Base-by-base conservation (phyloP, 2,329 filamentous ascomycete species). In the Zymoseptoria pseudotritici region DNA sequence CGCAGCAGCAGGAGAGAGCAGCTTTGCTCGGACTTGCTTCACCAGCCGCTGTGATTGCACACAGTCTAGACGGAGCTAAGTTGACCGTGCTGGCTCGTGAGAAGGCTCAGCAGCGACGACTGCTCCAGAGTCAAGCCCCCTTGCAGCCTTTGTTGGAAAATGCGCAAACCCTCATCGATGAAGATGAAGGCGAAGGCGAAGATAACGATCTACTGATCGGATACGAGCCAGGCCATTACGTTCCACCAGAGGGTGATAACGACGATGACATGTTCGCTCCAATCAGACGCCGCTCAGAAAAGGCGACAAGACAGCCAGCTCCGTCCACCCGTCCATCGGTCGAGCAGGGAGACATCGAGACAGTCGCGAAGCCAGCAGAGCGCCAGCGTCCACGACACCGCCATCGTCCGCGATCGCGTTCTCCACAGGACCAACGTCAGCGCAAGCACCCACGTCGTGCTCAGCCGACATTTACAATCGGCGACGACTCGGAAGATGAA, bases 41-140 rank as follows among this genome's bases (percentile, higher is more conserved):
- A 10, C 64, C 64, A 4, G 55, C 55, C 4, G 21, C 52, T 4
- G 62, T 66, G 20, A 22, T 62, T 11, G 26, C 57, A 9, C 22
- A 63, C 22, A 58, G 58, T 9, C 53, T 63, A 6, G 59, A 61
- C 31, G 57, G 54, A 0, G n/a, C 50, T 0, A 59, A 61, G 29
- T 6, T 61, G 51, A 26, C 51, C 21, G 20, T 53, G 20, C 21
- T 24, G 21, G 13, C 26, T 6, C 26, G n/a, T 31, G 53, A 55
- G 53, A 55, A 55, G 20, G 24, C n/a, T 10, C 17, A 55, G 22
- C 26, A 55, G 24, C 53, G 53, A 11, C 21, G 13, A 17, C 21
- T 55, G 29, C 26, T 24, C 3, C 2, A 49, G 21, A 22, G 13
- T 20, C 50, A 10, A 11, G 17, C 1, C 17, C 50, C 22, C 13